Evolutionary conservation across 805 yeast species (phyloP), one percentile per base, ranked within the genome.

Genomic region (Kluyveromyces nonfermentans): DNA sequence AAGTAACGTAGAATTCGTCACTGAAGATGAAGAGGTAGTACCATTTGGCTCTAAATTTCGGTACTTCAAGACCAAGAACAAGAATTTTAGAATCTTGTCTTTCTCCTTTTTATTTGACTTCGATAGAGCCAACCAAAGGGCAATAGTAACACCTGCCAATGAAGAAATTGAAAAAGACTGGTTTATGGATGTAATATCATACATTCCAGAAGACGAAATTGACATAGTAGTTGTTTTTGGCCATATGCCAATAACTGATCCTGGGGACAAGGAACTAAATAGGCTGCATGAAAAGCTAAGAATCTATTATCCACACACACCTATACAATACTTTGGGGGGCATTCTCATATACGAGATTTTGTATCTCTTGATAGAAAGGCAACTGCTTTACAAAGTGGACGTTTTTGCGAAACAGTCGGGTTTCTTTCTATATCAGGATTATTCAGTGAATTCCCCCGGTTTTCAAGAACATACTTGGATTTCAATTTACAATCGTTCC

Each of bases 371-470:
- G 97, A 90, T 56, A 64, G 69, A 1, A 67, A 65, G 40, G 74
- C 89, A 19, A 78, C 85, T 0, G 96, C 82, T 0, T 63, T 90
- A n/a, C 95, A 90, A 65, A 85, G 95, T 58, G 97, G 97, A 0
- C 70, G 96, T 40, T 90, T 85, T 59, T 77, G 95, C 56, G 97
- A 90, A 59, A 90, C 97, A 0, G 74, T 85, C n/a, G 97, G 97
- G 0, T 90, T 88, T 73, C 62, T 83, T 10, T 77, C 94, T 20
- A 65, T 87, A 18, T 68, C 72, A 47, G 40, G 51, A 1, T 44
- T 56, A 37, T 30, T 39, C 0, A 28, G 43, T n/a, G 47, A 47
- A n/a, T 46, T 56, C 3, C 63, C 67, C 12, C 42, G 35, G 1
- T 75, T 74, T 48, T 57, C 71, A 33, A 72, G 97, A 55, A 70